phyloP scores from a whole-genome alignment of 2,329 filamentous ascomycete genomes.

The Apiospora phragmitis region DNA sequence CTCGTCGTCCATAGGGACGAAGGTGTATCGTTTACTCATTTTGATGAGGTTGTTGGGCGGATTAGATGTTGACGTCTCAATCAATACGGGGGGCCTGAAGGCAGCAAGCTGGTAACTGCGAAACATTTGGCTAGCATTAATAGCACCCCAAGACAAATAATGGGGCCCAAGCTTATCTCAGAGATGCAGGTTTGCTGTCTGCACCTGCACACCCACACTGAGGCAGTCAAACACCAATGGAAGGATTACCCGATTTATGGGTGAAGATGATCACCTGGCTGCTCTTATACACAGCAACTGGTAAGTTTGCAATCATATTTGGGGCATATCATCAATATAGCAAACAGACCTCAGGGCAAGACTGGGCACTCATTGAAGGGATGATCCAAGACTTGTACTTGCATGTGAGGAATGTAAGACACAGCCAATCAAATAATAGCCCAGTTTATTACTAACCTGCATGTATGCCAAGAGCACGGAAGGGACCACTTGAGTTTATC shows the following conservation, averaged over 20 bases:
- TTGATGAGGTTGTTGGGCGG: not conserved
- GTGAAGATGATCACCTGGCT: too few relatives aligned
- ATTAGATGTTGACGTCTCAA: not conserved
- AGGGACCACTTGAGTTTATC: not conserved
- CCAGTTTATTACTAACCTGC: not conserved
- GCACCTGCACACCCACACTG: not conserved
- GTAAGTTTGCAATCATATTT: not conserved
- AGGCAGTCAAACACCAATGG: not conserved
- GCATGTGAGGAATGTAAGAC: not conserved
- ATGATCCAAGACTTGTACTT: too few relatives aligned
- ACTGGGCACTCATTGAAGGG: not conserved
- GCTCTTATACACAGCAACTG: not conserved
- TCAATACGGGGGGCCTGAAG: not conserved
- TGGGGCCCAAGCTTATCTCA: not conserved
- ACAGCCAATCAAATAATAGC: not conserved
- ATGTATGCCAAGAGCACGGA: not conserved
- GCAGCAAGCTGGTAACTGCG: slow-evolving; percentile 3
- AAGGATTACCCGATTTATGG: not conserved
- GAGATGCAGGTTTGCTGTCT: not conserved
- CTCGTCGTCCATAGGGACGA: slow-evolving; percentile 67
- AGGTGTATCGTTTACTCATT: slow-evolving; percentile 60
- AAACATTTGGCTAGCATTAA: not conserved
- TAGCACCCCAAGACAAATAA: not conserved
- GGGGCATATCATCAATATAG: not conserved
- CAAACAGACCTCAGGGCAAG: not conserved